phyloP scores from a whole-genome alignment of 2,329 filamentous ascomycete species.

The Trichoderma endophyticum region DNA sequence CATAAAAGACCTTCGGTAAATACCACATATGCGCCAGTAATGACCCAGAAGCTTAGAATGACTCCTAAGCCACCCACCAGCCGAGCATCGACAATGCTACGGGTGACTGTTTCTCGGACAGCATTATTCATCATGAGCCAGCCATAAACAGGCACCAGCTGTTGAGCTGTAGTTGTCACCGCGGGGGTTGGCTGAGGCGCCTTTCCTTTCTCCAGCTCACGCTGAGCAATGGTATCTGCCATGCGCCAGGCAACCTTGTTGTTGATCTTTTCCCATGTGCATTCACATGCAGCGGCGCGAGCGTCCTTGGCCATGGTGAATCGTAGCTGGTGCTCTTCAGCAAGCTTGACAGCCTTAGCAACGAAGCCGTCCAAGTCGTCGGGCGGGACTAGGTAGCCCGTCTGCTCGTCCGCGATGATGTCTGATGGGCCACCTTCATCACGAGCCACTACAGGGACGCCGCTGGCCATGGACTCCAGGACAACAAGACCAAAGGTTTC shows the following conservation, averaged over 20 bases:
- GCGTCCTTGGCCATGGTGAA: constrained; percentile 45
- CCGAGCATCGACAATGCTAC: constrained; percentile 42
- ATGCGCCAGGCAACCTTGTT: constrained; percentile 66
- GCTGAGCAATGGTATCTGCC: constrained; percentile 49
- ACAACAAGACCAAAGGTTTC: constrained; percentile 72
- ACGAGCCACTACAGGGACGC: constrained; percentile 65
- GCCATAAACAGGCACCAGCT: constrained; percentile 40
- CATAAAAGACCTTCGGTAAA: constrained; percentile 47
- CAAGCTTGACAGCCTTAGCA: constrained; percentile 48
- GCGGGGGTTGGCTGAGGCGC: constrained; percentile 18
- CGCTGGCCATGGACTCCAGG: constrained; percentile 68
- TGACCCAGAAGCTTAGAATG: constrained; percentile 48
- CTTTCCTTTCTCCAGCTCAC: constrained; percentile 33
- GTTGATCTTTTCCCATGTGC: constrained; percentile 70
- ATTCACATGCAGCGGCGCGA: constrained; percentile 56
- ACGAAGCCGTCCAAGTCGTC: constrained; percentile 59
- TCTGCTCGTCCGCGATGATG: constrained; percentile 57
- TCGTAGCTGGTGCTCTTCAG: constrained; percentile 43
- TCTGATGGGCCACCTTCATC: constrained; percentile 69
- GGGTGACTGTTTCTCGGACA: constrained; percentile 35
- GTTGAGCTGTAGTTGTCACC: constrained; percentile 26
- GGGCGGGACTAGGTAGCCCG: constrained; percentile 60
- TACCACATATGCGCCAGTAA: constrained; percentile 47
- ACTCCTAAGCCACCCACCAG: constrained; percentile 44
- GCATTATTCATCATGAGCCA: constrained; percentile 44